Evolutionary conservation across 1,284 basidiomycete genomes (phyloP), one percentile per base, ranked within the genome.

Genomic region (Pterulicium gracile): DNA sequence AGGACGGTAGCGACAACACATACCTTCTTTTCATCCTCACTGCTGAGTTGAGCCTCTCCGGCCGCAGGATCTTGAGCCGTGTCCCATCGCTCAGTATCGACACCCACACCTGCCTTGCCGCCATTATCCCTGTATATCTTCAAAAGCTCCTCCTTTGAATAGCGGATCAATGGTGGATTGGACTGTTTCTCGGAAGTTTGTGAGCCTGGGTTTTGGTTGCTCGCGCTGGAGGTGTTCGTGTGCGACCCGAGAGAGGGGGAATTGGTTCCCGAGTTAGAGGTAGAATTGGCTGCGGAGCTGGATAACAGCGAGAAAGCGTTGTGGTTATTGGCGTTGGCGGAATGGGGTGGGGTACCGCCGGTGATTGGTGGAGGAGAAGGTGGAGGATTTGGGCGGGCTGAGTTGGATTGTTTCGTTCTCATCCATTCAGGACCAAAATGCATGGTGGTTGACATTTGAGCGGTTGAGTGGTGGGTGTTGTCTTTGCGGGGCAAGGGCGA

Each of bases 381-480:
- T 4, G 42, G 42, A 20, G 7, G 4, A 21, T 7, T 19, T 15
- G 42, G 19, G 20, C 20, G 20, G 23, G 20, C 20, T 21, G 42
- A 13, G n/a, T 7, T 19, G 4, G 7, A 21, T 4, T 13, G 5
- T 65, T 87, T 88, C 52, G 79, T 75, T 55, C 87, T 79, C 86
- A 90, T 88, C 87, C 88, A 90, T 67, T 89, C 86, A 44, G 86
- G 87, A 57, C 83, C 85, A 69, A 88, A 88, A 62, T 88, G 87
- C 77, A 88, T 81, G 17, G 83, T 82, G 43, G 80, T 70, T 50
- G 80, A 73, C 81, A 86, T 87, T 72, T n/a, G n/a, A n/a, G n/a
- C n/a, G n/a, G n/a, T 71, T 65, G 56, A 52, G 46, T 42, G 49
- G 43, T 45, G n/a, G n/a, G n/a, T n/a, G n/a, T n/a, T n/a, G n/a